Base-by-base conservation (phyloP, 192 early-diverging fungal genomes). In the Backusella liffmaniae region DNA sequence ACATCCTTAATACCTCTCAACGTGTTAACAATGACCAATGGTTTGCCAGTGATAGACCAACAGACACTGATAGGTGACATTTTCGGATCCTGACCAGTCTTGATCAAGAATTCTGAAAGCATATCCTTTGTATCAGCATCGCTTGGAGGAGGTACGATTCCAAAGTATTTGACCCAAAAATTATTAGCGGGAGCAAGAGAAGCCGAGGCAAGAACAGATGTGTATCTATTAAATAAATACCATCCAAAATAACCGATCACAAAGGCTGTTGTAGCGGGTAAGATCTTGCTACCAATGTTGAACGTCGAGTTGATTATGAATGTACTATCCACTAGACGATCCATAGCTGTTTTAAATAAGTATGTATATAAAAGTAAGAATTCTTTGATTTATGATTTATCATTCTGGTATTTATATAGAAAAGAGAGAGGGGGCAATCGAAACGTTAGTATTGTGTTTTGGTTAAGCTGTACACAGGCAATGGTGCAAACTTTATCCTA, bases 1-100 rank as follows among this genome's bases (percentile, higher is more conserved):
- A 83, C 74, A 35, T 83, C 78, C 37, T 79, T 83, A 29, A 83
- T 77, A 5, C 76, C 76, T 34, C 77, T 73, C 10, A 81, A 26
- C 6, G 76, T 77, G 53, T 72, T 81, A 1, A 81, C 73, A 37
- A 81, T 69, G 1, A 81, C 80, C n/a, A 81, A 35, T 3, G 80
- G 80, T 29, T 53, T 77, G 5, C 73, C 80, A 0, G 66, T 41
- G 13, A 77, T 18, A 0, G 80, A 81, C 69, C 68, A 76, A 49
- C 76, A 77, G n/a, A 81, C 80, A 72, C 73, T 72, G 16, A 73
- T 26, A 9, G 80, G 76, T 3, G 29, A 49, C 49, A 72, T 68
- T n/a, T 46, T 18, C 0, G 66, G 23, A 37, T 77, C 73, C 66
- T 74, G 72, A 21, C 73, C 80, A 16, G 56, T 44, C 29, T 67